phyloP scores from a whole-genome alignment of 2,329 filamentous ascomycete species.

The Ceratocystis alfenasii region DNA sequence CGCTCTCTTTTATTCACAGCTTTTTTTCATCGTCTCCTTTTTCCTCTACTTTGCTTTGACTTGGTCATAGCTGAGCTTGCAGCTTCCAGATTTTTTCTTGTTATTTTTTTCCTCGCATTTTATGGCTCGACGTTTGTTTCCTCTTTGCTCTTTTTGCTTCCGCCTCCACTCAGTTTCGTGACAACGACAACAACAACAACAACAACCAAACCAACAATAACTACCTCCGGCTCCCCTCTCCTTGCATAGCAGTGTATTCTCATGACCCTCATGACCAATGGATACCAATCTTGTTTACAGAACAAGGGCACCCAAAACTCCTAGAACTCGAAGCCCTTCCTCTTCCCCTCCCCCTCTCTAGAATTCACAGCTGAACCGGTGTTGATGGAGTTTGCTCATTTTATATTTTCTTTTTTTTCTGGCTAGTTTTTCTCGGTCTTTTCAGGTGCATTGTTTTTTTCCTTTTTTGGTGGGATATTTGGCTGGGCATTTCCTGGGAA shows the following conservation, averaged over 20 bases:
- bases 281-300: constrained; percentile 2
- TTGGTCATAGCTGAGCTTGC: constrained; percentile 10
- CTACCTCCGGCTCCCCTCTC: neutral
- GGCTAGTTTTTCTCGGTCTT: constrained; percentile 6
- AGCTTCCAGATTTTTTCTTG: neutral
- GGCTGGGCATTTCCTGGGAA: constrained; percentile 7
- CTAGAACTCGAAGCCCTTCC: constrained; percentile 11
- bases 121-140: constrained; percentile 7
- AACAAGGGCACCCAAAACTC: constrained; percentile 9
- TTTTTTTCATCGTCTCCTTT: neutral
- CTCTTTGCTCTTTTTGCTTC: neutral
- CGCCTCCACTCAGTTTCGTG: neutral
- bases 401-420: constrained; percentile 15
- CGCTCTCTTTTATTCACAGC: neutral
- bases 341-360: neutral
- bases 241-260: constrained; percentile 12
- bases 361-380: too few relatives aligned
- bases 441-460: neutral
- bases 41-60: constrained; percentile 1
- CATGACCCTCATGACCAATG: constrained; percentile 15
- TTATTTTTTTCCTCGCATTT: constrained; percentile 7
- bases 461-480: neutral
- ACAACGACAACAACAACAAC: neutral
- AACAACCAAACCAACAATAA: neutral
- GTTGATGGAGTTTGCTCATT: constrained; percentile 9